phyloP scores from a whole-genome alignment of 2,329 filamentous ascomycete genomes.

The Chalaropsis ovoidea region DNA sequence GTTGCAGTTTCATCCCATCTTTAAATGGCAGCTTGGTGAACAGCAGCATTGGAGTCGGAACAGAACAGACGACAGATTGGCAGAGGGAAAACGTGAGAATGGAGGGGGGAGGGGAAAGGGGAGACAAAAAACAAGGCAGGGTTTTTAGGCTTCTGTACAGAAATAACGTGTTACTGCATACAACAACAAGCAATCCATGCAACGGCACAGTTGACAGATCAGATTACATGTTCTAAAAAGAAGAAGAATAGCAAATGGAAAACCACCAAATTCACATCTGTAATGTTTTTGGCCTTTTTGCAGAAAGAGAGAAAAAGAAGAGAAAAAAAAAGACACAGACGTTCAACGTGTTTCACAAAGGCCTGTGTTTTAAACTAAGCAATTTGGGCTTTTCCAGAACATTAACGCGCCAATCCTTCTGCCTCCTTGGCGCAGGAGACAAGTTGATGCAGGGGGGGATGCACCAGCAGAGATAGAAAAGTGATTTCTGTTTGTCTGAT shows the following conservation, averaged over 20 bases:
- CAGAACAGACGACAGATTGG: not conserved
- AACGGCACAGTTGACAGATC: not conserved
- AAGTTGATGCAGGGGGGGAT: not conserved
- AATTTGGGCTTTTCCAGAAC: conserved; percentile 12
- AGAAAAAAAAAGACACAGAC: conserved; percentile 2
- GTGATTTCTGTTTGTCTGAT: too few relatives aligned
- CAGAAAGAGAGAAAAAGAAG: not conserved
- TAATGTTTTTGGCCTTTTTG: not conserved
- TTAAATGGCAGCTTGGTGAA: not conserved
- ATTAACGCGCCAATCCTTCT: not conserved
- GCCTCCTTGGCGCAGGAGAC: not conserved
- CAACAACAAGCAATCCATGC: too few relatives aligned
- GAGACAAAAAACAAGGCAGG: not conserved
- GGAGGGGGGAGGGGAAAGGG: not conserved
- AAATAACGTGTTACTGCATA: too few relatives aligned
- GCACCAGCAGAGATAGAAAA: not conserved
- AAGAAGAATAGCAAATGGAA: not conserved
- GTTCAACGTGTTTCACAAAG: conserved; percentile 6
- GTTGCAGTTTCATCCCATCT: conserved; percentile 12
- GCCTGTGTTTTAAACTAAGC: not conserved
- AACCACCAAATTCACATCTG: too few relatives aligned
- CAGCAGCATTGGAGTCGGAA: too few relatives aligned
- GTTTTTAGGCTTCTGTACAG: not conserved
- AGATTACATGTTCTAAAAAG: too few relatives aligned
- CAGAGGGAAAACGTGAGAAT: not conserved